Conservation (phyloP, 2,329 filamentous ascomycete genomes). For the Stemphylium vesicarium region DNA sequence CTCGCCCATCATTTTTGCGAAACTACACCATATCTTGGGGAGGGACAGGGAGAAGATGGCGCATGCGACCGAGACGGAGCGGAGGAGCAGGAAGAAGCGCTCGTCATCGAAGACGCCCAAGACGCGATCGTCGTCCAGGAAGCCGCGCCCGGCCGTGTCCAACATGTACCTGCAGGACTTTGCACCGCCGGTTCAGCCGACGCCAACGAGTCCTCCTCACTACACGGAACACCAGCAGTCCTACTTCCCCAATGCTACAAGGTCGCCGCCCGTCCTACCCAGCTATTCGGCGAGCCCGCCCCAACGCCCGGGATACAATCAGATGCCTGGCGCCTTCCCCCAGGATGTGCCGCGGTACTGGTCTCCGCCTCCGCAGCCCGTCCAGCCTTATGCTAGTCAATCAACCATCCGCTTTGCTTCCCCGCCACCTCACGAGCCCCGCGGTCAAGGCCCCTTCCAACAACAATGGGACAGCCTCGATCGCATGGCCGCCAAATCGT, state of each 20-base stretch:
- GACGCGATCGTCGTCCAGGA: conserved; percentile 21
- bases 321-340: conserved; percentile 23
- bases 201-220: conserved; percentile 11
- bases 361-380: conserved; percentile 21
- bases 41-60: conserved; percentile 19
- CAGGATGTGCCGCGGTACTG: conserved; percentile 23
- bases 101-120: conserved; percentile 24
- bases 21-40: not conserved
- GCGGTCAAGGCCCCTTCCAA: conserved; percentile 31
- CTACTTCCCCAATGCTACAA: conserved; percentile 4
- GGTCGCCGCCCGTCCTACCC: conserved; percentile 13
- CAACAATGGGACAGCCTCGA: conserved; percentile 40
- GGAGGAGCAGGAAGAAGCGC: conserved; percentile 30
- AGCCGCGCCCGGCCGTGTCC: conserved; percentile 18
- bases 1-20: conserved; percentile 1
- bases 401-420: conserved; percentile 32
- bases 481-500: conserved; percentile 39
- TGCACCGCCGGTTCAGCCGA: conserved; percentile 22
- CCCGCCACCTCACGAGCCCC: conserved; percentile 22
- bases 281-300: conserved; percentile 23
- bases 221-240: conserved; percentile 15
- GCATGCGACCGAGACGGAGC: conserved; percentile 22
- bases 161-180: conserved; percentile 22
- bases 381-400: conserved; percentile 24
- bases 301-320: conserved; percentile 29